Evolutionary conservation across 805 yeast genomes (phyloP).

Genomic region (Ogataea parapolymorpha): DNA sequence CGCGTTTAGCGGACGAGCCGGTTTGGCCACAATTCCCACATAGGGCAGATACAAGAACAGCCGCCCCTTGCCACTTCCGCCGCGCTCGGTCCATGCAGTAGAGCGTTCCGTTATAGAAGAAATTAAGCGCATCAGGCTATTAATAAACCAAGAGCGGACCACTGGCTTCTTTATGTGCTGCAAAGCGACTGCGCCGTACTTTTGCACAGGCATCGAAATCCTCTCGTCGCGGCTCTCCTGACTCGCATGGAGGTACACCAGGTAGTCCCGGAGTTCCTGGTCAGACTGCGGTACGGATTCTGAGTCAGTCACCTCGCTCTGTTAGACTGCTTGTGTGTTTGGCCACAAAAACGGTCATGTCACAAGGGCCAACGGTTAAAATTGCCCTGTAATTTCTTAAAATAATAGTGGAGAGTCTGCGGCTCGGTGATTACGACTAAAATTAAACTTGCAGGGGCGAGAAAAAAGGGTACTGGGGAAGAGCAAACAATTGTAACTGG

Average conservation of each 20-base stretch:
- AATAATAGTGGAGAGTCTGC: background rate
- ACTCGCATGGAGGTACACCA: conserved; percentile 12
- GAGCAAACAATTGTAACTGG: background rate
- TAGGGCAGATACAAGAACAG: conserved; percentile 60
- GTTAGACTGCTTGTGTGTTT: background rate
- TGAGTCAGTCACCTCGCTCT: background rate
- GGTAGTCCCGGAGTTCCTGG: background rate
- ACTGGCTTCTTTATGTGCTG: conserved; percentile 43
- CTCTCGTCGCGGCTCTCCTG: conserved; percentile 19
- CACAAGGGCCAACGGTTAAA: background rate
- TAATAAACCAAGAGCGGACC: conserved; percentile 35
- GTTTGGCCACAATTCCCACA: conserved; percentile 60
- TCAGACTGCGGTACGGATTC: background rate
- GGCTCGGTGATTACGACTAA: background rate
- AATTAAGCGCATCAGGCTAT: conserved; percentile 59
- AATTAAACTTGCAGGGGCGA: background rate
- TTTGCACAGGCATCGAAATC: conserved; percentile 34
- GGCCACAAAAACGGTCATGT: background rate
- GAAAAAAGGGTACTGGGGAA: background rate
- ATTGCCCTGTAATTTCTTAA: background rate
- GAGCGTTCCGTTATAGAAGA: conserved; percentile 53
- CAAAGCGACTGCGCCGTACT: conserved; percentile 48
- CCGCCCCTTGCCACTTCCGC: conserved; percentile 47
- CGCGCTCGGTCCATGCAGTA: conserved; percentile 54
- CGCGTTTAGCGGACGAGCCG: conserved; percentile 53